Conservation (phyloP, 768 basidiomycete genomes). For the Atractiella rhizophila region DNA sequence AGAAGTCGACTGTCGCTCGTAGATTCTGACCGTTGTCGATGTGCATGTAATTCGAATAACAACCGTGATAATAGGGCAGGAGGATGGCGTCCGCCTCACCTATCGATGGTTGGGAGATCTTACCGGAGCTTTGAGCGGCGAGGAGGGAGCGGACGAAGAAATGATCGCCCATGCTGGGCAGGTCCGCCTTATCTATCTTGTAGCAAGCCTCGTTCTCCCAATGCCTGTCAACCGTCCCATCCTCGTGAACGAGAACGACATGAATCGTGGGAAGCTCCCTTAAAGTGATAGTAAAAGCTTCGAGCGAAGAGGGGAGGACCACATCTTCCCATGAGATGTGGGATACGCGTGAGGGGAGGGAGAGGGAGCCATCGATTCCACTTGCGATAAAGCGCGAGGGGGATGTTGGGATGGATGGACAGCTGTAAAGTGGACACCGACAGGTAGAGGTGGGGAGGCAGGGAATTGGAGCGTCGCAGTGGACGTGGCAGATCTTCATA, state of each 20-base stretch:
- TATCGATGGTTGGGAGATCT: slow-evolving; percentile 4
- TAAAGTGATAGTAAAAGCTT: slow-evolving; percentile 6
- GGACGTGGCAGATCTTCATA: slow-evolving; percentile 10
- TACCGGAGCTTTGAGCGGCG: too few species aligned
- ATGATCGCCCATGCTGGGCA: slow-evolving; percentile 15
- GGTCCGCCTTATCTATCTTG: slow-evolving; percentile 10
- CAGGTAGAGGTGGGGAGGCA: slow-evolving; percentile 14
- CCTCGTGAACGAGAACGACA: slow-evolving; percentile 11
- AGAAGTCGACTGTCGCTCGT: slow-evolving; percentile 11
- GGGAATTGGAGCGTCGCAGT: slow-evolving; percentile 13
- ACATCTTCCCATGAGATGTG: slow-evolving; percentile 13
- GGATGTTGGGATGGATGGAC: slow-evolving; percentile 1
- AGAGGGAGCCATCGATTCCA: background rate
- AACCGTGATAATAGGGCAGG: slow-evolving; percentile 16
- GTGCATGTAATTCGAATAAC: slow-evolving; percentile 14
- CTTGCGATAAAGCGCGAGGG: background rate
- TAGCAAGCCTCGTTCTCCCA: slow-evolving; percentile 9
- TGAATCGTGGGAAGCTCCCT: slow-evolving; percentile 8
- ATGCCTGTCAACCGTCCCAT: slow-evolving; percentile 12
- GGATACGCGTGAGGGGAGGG: slow-evolving; percentile 5
- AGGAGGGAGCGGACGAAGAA: slow-evolving; percentile 13
- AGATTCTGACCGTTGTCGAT: slow-evolving; percentile 17
- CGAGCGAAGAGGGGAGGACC: slow-evolving; percentile 11
- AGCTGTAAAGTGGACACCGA: slow-evolving; percentile 15
- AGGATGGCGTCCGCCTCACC: slow-evolving; percentile 14